Evolutionary conservation across 495 filamentous ascomycete genomes (phyloP), one percentile per base, ranked within the genome.

Genomic region (Cercophora newfieldiana): DNA sequence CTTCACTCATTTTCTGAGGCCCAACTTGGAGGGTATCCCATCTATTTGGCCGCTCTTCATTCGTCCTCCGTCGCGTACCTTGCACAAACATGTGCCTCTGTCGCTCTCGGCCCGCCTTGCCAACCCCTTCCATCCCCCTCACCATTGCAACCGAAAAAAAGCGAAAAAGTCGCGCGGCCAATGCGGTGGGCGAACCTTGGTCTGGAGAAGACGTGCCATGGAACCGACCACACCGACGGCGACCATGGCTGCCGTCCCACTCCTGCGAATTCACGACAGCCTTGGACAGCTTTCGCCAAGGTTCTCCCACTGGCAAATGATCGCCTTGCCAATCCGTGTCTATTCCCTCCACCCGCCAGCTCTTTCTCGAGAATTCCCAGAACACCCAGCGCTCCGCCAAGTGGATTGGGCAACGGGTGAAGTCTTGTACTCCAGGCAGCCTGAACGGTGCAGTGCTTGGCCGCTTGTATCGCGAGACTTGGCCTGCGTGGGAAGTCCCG

Each of bases 51-150:
- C 44, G 10, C 25, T 48, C 10, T 26, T 61, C 29, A 68, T 68
- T 64, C 37, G 66, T 56, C 44, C 25, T n/a, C 12, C 21, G 10
- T 55, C 65, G 55, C 54, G 66, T 68, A 60, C 66, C 66, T 68
- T 68, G 66, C 66, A 64, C 66, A 63, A 64, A 61, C 47, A 30
- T 64, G 47, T 61, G 59, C 59, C 61, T 60, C 48, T 62, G 60
- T 55, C 54, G 47, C 47, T 33, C 10, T 47, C 54, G 60, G 57
- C 30, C 22, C 54, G 47, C 18, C 47, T 50, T 28, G 50, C 49
- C 58, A 29, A 37, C 30, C 65, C 29, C 18, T 16, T 28, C 25
- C 61, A 24, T 22, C 14, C 30, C 29, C 29, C 21, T 22, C 31
- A 30, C 7, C 25, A 31, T 6, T 21, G 8, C 37, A 37, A 51